Percentiles rank a stretch among this genome's conserved stretches.
These are phyloP conservation scores for Stentor coeruleus DNA, from an alignment of 73 alveolate genomes.

Conservation along the genomic window DNA sequence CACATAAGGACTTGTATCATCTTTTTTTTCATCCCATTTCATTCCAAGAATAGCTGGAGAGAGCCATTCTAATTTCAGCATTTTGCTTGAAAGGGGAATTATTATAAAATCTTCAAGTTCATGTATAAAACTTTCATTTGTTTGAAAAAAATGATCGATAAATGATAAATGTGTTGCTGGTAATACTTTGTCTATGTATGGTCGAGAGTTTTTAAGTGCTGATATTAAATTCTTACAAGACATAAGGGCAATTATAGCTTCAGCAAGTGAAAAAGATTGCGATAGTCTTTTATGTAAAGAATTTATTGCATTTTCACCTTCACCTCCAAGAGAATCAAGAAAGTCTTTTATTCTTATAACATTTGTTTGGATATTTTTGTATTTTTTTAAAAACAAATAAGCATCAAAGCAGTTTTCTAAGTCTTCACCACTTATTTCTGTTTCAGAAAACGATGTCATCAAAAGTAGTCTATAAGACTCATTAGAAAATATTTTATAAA, in stretches of 20 bases:
- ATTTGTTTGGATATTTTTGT: not conserved
- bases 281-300: not conserved
- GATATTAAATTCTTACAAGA: not conserved
- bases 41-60: not conserved
- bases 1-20: not conserved
- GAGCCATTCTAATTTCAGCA: constrained; percentile 1
- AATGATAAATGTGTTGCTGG: not conserved
- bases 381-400: not conserved
- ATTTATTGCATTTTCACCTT: not conserved
- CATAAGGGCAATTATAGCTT: constrained; percentile 4
- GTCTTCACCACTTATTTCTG: not conserved
- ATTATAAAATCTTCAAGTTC: not conserved
- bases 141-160: not conserved
- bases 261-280: not conserved
- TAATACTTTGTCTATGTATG: not conserved
- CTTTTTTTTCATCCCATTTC: constrained; percentile 10
- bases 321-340: not conserved
- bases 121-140: not conserved
- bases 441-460: not conserved
- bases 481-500: not conserved
- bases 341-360: not conserved
- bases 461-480: not conserved
- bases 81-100: not conserved
- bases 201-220: not conserved
- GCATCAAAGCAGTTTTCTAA: constrained; percentile 7